These are phyloP conservation scores for Clarireedia hainanense DNA, from an alignment of 2,329 filamentous ascomycete genomes.

Conservation along the genomic window DNA sequence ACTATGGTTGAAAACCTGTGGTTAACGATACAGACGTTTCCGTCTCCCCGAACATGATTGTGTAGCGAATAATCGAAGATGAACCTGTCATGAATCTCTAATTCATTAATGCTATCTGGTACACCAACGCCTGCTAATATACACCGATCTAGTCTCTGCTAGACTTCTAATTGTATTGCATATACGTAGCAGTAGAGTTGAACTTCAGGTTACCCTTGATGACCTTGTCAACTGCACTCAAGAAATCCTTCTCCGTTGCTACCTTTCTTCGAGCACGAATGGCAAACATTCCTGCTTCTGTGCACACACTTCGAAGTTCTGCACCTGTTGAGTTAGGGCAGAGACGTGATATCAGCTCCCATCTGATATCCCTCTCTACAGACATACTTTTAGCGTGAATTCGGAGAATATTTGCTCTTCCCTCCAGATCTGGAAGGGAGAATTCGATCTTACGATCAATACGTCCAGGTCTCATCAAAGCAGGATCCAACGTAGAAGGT, in stretches of 20 bases:
- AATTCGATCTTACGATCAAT: conserved; percentile 99
- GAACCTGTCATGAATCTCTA: conserved; percentile 8
- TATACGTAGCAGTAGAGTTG: conserved; percentile 96
- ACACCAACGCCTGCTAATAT: conserved; percentile 29
- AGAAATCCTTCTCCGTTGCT: conserved; percentile 96
- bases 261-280: conserved; percentile 94
- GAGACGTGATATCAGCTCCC: conserved; percentile 94
- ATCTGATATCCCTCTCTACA: conserved; percentile 95
- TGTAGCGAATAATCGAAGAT: neutral
- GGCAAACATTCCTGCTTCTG: conserved; percentile 97
- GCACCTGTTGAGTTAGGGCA: conserved; percentile 97
- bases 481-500: conserved; percentile 91
- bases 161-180: conserved; percentile 85
- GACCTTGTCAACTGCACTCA: conserved; percentile 97
- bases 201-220: conserved; percentile 99
- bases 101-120: conserved; percentile 24
- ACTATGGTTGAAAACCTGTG: too few species aligned
- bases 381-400: conserved; percentile 99
- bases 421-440: conserved; percentile 92
- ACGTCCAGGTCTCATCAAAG: conserved; percentile 91
- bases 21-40: neutral
- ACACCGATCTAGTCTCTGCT: conserved; percentile 17
- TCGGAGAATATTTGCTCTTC: conserved; percentile 91
- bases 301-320: conserved; percentile 91
- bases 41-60: neutral